Evolutionary conservation across 441 rosid species (phyloP).

Genomic region (Adansonia grandidieri): DNA sequence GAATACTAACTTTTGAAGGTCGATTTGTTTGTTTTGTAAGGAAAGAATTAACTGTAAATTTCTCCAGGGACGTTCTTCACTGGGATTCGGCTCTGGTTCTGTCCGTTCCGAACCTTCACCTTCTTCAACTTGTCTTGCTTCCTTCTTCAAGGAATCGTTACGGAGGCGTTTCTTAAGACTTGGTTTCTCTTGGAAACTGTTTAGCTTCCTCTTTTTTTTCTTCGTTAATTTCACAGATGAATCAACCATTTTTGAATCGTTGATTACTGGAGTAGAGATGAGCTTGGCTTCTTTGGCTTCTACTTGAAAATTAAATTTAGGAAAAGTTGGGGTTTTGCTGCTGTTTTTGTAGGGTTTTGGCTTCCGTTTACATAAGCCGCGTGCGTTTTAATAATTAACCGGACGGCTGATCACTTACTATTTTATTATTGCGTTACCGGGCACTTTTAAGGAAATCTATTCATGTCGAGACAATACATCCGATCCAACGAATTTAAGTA

Average conservation of each 20-base stretch:
- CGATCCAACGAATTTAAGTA: too few species aligned
- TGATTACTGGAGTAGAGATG: background rate
- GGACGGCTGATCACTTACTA: background rate
- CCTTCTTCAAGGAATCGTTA: slow-evolving; percentile 33
- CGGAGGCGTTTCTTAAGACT: slow-evolving; percentile 36
- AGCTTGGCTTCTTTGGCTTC: background rate
- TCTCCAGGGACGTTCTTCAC: slow-evolving; percentile 63
- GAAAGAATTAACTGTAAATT: slow-evolving; percentile 72
- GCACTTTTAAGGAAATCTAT: too few species aligned
- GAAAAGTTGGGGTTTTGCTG: background rate
- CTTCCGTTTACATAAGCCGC: background rate
- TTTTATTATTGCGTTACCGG: too few species aligned
- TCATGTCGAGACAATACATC: too few species aligned
- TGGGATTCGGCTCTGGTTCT: slow-evolving; percentile 28
- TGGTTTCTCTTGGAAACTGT: slow-evolving; percentile 29
- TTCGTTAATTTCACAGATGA: slow-evolving; percentile 29
- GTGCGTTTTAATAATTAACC: slow-evolving; percentile 1
- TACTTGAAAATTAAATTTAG: background rate
- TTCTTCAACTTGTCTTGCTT: slow-evolving; percentile 29
- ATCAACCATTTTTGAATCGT: slow-evolving; percentile 38
- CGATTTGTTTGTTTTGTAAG: slow-evolving; percentile 54
- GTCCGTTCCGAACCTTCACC: slow-evolving; percentile 22
- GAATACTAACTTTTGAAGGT: slow-evolving; percentile 57
- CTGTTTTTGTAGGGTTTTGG: slow-evolving; percentile 25
- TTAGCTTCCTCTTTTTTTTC: slow-evolving; percentile 50